Evolutionary conservation across 2,329 filamentous ascomycete species (phyloP), one percentile per base, ranked within the genome.

Genomic region (Colletotrichum higginsianum): DNA sequence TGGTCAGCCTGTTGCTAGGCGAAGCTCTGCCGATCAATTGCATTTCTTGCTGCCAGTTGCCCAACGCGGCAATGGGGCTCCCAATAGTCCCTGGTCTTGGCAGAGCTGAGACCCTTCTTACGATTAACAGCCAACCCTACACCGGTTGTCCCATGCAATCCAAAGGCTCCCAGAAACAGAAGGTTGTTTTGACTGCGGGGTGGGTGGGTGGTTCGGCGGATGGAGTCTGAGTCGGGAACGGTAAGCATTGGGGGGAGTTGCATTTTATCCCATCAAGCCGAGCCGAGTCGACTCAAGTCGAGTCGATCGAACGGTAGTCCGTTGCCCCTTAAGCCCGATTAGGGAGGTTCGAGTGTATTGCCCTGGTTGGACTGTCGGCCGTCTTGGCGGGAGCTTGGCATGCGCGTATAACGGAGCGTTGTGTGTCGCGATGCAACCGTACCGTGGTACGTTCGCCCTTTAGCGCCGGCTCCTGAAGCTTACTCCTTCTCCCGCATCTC

Each of bases 361-460:
- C 61, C 66, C 30, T 65, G 66, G 66, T 66, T 65, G 66, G 66
- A 66, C 44, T 23, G 13, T 58, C 44, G 42, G 38, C 66, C 61
- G 61, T 44, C 61, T 69, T 56, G 65, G 65, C 65, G 50, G 40
- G 49, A 67, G 58, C 65, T 67, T 67, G 65, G 65, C 65, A 67
- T 67, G 57, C 40, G 47, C 30, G 47, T 62, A 47, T 16, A 63
- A 49, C 40, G 30, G 40, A 60, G 16, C 56, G 26, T 44, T 56
- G 6, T 40, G 44, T 23, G 38, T 63, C 50, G 38, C 66, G 55
- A 53, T 69, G 47, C 61, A 57, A 69, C 66, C 52, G 21, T 23
- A 58, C 30, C 30, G 30, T 30, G 30, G 30, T 35, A 35, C 30
- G 30, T 9, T 35, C 44, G 13, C 35, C 21, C 30, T 15, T 26